These are phyloP conservation scores for Calocybe gambosa DNA, from an alignment of 1,284 basidiomycete species.

Conservation along the genomic window DNA sequence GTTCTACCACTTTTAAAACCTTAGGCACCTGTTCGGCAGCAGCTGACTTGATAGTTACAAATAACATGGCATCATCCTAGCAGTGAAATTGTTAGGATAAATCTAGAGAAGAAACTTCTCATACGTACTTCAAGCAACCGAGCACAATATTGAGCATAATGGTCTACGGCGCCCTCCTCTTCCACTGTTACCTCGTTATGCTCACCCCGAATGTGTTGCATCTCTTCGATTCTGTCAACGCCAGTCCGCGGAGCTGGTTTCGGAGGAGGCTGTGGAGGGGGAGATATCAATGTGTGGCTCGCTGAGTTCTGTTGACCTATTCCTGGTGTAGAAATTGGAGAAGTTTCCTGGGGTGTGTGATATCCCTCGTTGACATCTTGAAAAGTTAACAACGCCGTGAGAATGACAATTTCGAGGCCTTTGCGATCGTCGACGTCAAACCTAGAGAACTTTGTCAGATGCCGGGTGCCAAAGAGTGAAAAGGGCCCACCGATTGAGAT, in stretches of 20 bases:
- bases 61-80: conserved; percentile 75
- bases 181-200: conserved; percentile 69
- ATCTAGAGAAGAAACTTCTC: background rate
- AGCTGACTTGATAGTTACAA: conserved; percentile 65
- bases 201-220: conserved; percentile 57
- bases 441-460: conserved; percentile 28
- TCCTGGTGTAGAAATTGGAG: conserved; percentile 10
- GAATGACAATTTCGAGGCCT: conserved; percentile 74
- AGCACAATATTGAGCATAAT: conserved; percentile 67
- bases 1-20: conserved; percentile 73
- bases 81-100: conserved; percentile 2
- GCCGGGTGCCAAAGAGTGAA: background rate
- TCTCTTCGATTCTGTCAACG: conserved; percentile 58
- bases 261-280: conserved; percentile 45
- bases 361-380: conserved; percentile 63
- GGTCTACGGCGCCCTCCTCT: conserved; percentile 55
- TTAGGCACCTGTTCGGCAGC: conserved; percentile 65
- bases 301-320: conserved; percentile 9
- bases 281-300: conserved; percentile 12
- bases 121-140: conserved; percentile 52
- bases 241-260: conserved; percentile 59
- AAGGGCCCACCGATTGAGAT: conserved; percentile 56
- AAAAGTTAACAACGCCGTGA: conserved; percentile 72
- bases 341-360: conserved; percentile 30
- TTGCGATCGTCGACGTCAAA: conserved; percentile 81